A percentile compares a stretch with the other conserved stretches of the same genome.
Conservation (phyloP, 805 yeast genomes). For the Teunomyces atbi region DNA sequence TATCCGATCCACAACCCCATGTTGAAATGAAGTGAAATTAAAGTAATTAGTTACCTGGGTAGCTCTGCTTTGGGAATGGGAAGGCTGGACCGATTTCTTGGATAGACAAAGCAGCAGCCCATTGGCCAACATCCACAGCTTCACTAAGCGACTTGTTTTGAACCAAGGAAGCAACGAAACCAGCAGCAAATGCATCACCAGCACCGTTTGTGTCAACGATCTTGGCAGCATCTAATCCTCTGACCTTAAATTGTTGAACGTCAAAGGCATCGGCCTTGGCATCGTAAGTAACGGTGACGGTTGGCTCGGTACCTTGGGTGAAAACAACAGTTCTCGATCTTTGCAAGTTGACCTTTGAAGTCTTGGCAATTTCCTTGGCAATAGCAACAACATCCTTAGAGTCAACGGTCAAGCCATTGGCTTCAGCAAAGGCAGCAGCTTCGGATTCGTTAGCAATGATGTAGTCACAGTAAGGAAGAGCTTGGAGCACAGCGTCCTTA, state of each 20-base stretch:
- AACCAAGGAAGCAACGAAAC: conserved; percentile 87
- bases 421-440: conserved; percentile 89
- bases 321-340: conserved; percentile 84
- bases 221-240: conserved; percentile 61
- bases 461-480: conserved; percentile 84
- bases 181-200: conserved; percentile 98
- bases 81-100: conserved; percentile 94
- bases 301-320: conserved; percentile 94
- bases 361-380: conserved; percentile 77
- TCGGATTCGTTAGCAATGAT: conserved; percentile 96
- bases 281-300: conserved; percentile 69
- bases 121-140: conserved; percentile 83
- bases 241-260: conserved; percentile 62
- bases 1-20: conserved; percentile 3
- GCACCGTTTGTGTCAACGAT: conserved; percentile 97
- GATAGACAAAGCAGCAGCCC: conserved; percentile 91
- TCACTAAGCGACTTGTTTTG: conserved; percentile 60
- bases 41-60: conserved; percentile 19
- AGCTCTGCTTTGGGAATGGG: conserved; percentile 73
- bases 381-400: conserved; percentile 66
- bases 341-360: conserved; percentile 67
- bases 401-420: conserved; percentile 57
- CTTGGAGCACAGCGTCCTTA: conserved; percentile 81
- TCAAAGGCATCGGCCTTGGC: conserved; percentile 44
- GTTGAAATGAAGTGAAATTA: conserved; percentile 10